Percentiles rank a stretch among this genome's conserved stretches.
phyloP scores from a whole-genome alignment of 768 basidiomycete species.

The Leccinum ochraceum region DNA sequence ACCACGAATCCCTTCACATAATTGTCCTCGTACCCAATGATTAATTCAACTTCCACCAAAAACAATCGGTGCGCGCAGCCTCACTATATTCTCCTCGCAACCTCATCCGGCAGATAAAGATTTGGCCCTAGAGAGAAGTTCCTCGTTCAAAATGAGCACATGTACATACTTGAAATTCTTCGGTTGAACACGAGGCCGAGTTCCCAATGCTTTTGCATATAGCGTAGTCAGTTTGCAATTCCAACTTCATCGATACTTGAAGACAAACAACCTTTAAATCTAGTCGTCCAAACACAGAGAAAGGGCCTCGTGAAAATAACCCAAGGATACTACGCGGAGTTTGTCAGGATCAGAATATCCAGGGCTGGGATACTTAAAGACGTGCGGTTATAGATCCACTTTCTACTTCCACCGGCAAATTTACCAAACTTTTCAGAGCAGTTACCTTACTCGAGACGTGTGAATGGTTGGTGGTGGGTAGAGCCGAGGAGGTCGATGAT shows the following conservation, averaged over 20 bases:
- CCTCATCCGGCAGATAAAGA: constrained; percentile 5
- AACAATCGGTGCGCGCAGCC: background rate
- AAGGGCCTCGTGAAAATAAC: constrained; percentile 3
- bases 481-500: constrained; percentile 29
- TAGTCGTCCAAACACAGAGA: constrained; percentile 12
- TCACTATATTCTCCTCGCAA: background rate
- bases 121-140: constrained; percentile 6
- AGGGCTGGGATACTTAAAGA: constrained; percentile 11
- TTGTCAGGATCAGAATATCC: constrained; percentile 19
- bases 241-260: constrained; percentile 16
- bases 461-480: constrained; percentile 13
- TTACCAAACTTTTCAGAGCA: constrained; percentile 9
- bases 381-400: background rate
- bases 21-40: constrained; percentile 1
- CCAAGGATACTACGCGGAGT: constrained; percentile 18
- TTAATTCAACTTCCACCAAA: background rate
- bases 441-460: constrained; percentile 18
- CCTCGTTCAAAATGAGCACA: constrained; percentile 8
- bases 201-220: constrained; percentile 2
- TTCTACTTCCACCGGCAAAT: constrained; percentile 4
- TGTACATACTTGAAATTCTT: background rate
- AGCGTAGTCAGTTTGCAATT: constrained; percentile 13
- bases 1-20: background rate
- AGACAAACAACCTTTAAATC: constrained; percentile 12
- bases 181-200: constrained; percentile 20